phyloP scores from a whole-genome alignment of 1,139 yeast species.

The Hyphopichia burtonii region DNA sequence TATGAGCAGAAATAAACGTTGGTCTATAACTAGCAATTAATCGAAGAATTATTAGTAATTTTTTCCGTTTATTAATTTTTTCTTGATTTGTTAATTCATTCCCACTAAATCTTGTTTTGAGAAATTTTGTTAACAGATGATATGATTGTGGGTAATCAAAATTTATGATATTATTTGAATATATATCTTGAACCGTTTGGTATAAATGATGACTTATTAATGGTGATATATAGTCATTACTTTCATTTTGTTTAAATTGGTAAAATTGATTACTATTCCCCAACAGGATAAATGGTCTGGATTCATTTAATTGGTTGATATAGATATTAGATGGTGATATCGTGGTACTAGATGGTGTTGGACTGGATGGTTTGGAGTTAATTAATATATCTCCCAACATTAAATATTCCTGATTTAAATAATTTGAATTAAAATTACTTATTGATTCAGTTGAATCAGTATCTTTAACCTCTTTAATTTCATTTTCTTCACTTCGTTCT shows the following conservation, averaged over 20 bases:
- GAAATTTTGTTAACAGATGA: conserved; percentile 56
- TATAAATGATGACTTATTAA: conserved; percentile 58
- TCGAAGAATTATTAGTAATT: conserved; percentile 55
- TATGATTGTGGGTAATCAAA: conserved; percentile 70
- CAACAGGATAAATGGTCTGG: conserved; percentile 44
- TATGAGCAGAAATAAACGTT: conserved; percentile 70
- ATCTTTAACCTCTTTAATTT: conserved; percentile 43
- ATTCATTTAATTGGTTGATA: conserved; percentile 4
- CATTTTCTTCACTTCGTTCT: conserved; percentile 8
- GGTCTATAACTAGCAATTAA: conserved; percentile 72
- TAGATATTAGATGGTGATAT: conserved; percentile 15
- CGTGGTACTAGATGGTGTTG: conserved; percentile 33
- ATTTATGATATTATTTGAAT: conserved; percentile 51
- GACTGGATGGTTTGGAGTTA: conserved; percentile 53
- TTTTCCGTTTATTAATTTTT: conserved; percentile 39
- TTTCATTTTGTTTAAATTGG: neutral
- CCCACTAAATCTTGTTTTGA: conserved; percentile 53
- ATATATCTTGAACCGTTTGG: conserved; percentile 65
- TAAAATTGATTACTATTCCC: conserved; percentile 15
- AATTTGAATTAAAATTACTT: conserved; percentile 42
- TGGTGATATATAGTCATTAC: conserved; percentile 54
- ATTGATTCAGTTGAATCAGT: conserved; percentile 11
- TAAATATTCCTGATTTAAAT: conserved; percentile 54
- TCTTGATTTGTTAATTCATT: conserved; percentile 28
- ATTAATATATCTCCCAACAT: conserved; percentile 57